phyloP scores from a whole-genome alignment of 768 basidiomycete species.

The Rhizopogon vinicolor region DNA sequence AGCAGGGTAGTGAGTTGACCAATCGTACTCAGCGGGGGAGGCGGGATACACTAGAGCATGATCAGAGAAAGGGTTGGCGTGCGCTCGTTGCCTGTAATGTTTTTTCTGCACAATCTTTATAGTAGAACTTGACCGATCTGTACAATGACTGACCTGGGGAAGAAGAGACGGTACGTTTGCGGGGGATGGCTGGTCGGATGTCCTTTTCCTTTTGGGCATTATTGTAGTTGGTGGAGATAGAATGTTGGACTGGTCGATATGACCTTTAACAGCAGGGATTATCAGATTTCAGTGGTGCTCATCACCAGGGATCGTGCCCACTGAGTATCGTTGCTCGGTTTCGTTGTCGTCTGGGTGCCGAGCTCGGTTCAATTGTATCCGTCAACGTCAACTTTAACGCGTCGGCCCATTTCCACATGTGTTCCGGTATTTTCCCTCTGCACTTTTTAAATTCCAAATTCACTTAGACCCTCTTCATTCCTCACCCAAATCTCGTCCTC shows the following conservation, averaged over 20 bases:
- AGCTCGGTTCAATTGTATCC: no score
- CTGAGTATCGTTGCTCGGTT: no score
- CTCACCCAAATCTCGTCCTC: not conserved
- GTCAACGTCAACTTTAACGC: not conserved
- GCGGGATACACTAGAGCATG: slow-evolving; percentile 85
- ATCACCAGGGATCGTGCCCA: no score
- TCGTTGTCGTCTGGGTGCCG: no score
- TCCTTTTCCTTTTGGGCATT: slow-evolving; percentile 26
- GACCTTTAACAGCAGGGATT: no score
- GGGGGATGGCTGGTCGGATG: not conserved
- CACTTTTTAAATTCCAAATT: slow-evolving; percentile 3
- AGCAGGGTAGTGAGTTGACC: slow-evolving; percentile 79
- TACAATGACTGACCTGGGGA: slow-evolving; percentile 40
- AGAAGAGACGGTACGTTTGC: slow-evolving; percentile 23
- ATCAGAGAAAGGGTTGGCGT: slow-evolving; percentile 85
- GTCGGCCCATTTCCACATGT: not conserved
- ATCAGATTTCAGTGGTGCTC: no score
- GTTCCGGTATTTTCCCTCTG: slow-evolving; percentile 22
- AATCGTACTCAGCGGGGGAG: slow-evolving; percentile 73
- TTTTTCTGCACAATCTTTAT: slow-evolving; percentile 53
- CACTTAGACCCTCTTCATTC: not conserved
- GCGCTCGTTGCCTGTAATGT: slow-evolving; percentile 79
- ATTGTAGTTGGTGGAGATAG: slow-evolving; percentile 6
- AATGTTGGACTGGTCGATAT: not conserved
- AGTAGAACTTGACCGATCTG: not conserved